Conservation (phyloP, 1,284 basidiomycete species). For the Wolfiporia cocos region DNA sequence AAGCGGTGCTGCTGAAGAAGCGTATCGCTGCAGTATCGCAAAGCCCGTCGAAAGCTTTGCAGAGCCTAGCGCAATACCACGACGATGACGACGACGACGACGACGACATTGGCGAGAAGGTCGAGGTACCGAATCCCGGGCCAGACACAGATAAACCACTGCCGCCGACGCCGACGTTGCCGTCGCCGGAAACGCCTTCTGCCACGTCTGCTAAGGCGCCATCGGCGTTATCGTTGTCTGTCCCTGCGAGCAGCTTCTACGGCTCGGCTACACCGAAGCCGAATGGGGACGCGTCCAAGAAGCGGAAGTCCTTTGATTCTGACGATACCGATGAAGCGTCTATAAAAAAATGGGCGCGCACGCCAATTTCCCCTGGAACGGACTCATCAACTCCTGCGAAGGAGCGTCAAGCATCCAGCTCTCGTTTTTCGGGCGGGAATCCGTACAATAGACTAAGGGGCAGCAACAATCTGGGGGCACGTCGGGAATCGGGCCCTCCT, state of each 20-base stretch:
- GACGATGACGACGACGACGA: constrained; percentile 41
- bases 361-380: constrained; percentile 20
- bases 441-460: constrained; percentile 30
- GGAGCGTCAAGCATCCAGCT: constrained; percentile 7
- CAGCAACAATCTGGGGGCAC: constrained; percentile 28
- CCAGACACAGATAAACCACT: not conserved
- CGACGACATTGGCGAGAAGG: constrained; percentile 36
- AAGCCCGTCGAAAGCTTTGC: constrained; percentile 36
- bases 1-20: constrained; percentile 50
- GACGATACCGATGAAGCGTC: constrained; percentile 25
- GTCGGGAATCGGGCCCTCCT: constrained; percentile 13
- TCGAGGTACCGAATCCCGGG: constrained; percentile 8
- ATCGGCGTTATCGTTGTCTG: constrained; percentile 15
- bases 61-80: constrained; percentile 44
- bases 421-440: constrained; percentile 18
- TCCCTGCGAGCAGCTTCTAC: constrained; percentile 44
- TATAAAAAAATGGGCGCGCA: constrained; percentile 21
- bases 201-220: constrained; percentile 12
- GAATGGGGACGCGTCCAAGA: constrained; percentile 25
- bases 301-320: constrained; percentile 34
- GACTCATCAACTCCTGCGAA: constrained; percentile 13
- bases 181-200: constrained; percentile 18
- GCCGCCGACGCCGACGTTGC: not conserved
- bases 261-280: constrained; percentile 22
- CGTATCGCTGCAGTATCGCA: constrained; percentile 47